These are phyloP conservation scores for Pythium phragmitis DNA, from an alignment of 352 stramenopile genomes.

Conservation along the genomic window DNA sequence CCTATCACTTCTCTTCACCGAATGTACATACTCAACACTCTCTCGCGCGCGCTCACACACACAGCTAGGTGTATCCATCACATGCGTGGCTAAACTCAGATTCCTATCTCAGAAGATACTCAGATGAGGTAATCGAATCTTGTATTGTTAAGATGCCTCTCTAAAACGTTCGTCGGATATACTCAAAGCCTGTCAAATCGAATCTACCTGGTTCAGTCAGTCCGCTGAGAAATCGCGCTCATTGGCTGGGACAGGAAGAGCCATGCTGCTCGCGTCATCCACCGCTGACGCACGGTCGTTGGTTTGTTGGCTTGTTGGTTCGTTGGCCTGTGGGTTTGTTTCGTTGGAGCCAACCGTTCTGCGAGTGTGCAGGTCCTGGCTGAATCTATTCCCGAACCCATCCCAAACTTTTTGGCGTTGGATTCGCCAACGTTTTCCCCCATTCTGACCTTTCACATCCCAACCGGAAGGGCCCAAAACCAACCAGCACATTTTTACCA, in stretches of 20 bases:
- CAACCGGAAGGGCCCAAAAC: slow-evolving; percentile 1
- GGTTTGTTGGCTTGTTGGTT: slow-evolving; percentile 1
- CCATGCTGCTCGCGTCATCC: not conserved
- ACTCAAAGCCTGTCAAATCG: not conserved
- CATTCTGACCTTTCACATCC: slow-evolving; percentile 5
- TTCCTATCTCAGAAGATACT: not conserved
- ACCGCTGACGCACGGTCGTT: not conserved
- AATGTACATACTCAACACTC: no score
- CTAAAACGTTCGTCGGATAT: not conserved
- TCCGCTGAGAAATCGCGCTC: not conserved
- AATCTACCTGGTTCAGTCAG: not conserved
- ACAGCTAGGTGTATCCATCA: no score
- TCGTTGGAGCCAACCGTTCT: slow-evolving; percentile 5
- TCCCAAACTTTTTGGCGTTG: slow-evolving; percentile 1
- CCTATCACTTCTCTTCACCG: no score
- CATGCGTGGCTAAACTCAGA: not conserved
- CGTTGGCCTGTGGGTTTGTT: not conserved
- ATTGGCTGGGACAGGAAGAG: not conserved
- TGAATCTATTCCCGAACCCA: slow-evolving; percentile 4
- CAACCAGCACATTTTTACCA: slow-evolving; percentile 18
- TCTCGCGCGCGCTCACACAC: no score
- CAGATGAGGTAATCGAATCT: not conserved
- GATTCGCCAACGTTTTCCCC: not conserved
- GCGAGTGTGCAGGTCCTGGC: not conserved
- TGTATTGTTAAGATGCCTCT: not conserved